These are phyloP conservation scores for Hygrocybe punicea DNA, from an alignment of 768 basidiomycete species.

Conservation along the genomic window DNA sequence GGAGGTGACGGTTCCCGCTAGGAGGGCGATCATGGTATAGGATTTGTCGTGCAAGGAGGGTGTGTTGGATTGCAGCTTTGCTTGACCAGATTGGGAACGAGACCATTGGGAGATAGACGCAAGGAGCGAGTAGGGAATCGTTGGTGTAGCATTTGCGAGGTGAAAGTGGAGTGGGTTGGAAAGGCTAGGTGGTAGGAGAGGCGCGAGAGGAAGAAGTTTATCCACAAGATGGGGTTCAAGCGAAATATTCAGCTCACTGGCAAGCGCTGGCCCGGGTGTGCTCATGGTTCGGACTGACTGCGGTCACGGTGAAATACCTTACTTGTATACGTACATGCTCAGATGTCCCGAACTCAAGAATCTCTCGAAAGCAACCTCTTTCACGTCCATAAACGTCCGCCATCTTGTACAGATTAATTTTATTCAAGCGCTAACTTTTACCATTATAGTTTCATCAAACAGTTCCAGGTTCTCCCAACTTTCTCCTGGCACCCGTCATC, in stretches of 20 bases:
- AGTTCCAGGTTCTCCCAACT: constrained; percentile 36
- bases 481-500: constrained; percentile 12
- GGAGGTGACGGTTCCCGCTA: constrained; percentile 76
- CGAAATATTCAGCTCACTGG: constrained; percentile 62
- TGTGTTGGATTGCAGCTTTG: constrained; percentile 36
- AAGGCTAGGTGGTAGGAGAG: constrained; percentile 45
- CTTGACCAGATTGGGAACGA: constrained; percentile 47
- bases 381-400: constrained; percentile 38
- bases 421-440: neutral
- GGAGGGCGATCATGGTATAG: constrained; percentile 69
- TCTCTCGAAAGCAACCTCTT: constrained; percentile 30
- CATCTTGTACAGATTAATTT: neutral
- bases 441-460: constrained; percentile 38
- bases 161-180: constrained; percentile 40
- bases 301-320: too few species aligned
- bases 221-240: constrained; percentile 62
- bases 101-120: constrained; percentile 65
- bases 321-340: too few species aligned
- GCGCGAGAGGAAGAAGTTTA: constrained; percentile 43
- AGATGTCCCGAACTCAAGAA: constrained; percentile 33
- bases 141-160: constrained; percentile 36
- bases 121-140: constrained; percentile 62
- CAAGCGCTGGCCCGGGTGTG: too few species aligned
- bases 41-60: constrained; percentile 47
- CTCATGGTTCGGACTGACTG: too few species aligned